Percentiles rank a stretch among this genome's conserved stretches.
phyloP scores from a whole-genome alignment of 208 protist genomes.

The Trypanosoma vivax region DNA sequence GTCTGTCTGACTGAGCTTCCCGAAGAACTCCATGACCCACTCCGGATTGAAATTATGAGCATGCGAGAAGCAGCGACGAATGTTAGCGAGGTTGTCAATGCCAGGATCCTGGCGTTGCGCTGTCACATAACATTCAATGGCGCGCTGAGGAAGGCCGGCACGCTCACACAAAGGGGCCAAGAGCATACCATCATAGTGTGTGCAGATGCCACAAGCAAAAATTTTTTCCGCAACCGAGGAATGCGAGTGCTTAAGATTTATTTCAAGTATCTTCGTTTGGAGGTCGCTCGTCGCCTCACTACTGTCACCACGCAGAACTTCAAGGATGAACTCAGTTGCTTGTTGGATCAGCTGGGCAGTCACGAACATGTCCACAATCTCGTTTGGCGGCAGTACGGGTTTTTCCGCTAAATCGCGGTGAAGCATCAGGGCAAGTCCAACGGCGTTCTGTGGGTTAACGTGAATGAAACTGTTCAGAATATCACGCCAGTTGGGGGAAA shows the following conservation, averaged over 20 bases:
- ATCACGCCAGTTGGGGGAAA: constrained; percentile 93
- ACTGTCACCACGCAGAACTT: constrained; percentile 92
- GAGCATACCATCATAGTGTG: constrained; percentile 94
- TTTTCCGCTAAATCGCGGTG: constrained; percentile 69
- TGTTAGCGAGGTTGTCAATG: constrained; percentile 92
- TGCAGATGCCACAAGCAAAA: constrained; percentile 94
- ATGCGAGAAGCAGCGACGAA: constrained; percentile 97
- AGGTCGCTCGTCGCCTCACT: constrained; percentile 90
- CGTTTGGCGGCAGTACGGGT: constrained; percentile 75
- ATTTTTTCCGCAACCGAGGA: constrained; percentile 98
- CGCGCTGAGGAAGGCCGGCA: constrained; percentile 95
- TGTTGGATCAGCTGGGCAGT: constrained; percentile 94
- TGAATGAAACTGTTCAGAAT: constrained; percentile 91
- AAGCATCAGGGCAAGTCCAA: constrained; percentile 91
- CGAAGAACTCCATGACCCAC: constrained; percentile 97
- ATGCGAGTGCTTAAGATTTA: constrained; percentile 97
- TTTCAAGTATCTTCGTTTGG: constrained; percentile 99
- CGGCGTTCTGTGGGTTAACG: constrained; percentile 89
- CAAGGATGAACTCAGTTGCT: constrained; percentile 97
- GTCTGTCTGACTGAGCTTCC: constrained; percentile 92
- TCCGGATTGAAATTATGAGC: constrained; percentile 91
- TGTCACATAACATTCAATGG: constrained; percentile 97
- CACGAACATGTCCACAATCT: constrained; percentile 96
- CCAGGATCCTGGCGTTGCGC: constrained; percentile 72
- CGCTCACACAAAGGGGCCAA: constrained; percentile 98